Evolutionary conservation across 495 filamentous ascomycete genomes (phyloP), one percentile per base, ranked within the genome.

Genomic region (Aspergillus biplanus): DNA sequence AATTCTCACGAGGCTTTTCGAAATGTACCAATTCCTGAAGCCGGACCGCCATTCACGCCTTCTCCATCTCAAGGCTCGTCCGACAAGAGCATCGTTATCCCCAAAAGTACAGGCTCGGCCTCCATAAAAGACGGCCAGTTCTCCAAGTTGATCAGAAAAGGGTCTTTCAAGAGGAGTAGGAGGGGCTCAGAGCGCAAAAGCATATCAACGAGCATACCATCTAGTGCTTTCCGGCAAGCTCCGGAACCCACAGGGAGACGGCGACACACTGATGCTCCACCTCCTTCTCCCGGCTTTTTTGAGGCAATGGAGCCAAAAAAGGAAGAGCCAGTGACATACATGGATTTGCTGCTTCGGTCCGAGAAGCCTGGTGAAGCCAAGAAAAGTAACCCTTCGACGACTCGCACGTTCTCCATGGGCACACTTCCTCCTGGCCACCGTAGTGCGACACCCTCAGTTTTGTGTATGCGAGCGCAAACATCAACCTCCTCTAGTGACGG

Each of bases 1-100:
- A 82, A 82, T 42, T 82, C 79, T 3, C 79, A 82, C 52, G 79
- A 82, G 46, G 79, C 79, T 12, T 82, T 82, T 56, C 70, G 66
- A 16, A 70, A 71, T 15, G 73, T 82, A 8, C 74, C 78, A 46
- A 46, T 75, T 48, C 73, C 78, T 16, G 65, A 59, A n/a, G 62
- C 66, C 31, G 79, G 76, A 0, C 72, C 75, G 13, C 71, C 72
- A 4, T 76, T 79, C 52, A 80, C 77, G 1, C 79, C 79, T 12
- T 70, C 73, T 6, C 48, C 72, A 27, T 67, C 61, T 3, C 62
- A 75, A 33, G 62, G 61, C 12, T 68, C 68, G 7, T 75, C 73
- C 46, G 63, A 72, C n/a, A 58, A 54, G 32, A 55, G 48, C 15
- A 46, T 59, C 33, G 55, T 46, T 50, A 53, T 49, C 33, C 59